These are phyloP conservation scores for Trichoderma reesei DNA, from an alignment of 495 filamentous ascomycete species.

Conservation along the genomic window DNA sequence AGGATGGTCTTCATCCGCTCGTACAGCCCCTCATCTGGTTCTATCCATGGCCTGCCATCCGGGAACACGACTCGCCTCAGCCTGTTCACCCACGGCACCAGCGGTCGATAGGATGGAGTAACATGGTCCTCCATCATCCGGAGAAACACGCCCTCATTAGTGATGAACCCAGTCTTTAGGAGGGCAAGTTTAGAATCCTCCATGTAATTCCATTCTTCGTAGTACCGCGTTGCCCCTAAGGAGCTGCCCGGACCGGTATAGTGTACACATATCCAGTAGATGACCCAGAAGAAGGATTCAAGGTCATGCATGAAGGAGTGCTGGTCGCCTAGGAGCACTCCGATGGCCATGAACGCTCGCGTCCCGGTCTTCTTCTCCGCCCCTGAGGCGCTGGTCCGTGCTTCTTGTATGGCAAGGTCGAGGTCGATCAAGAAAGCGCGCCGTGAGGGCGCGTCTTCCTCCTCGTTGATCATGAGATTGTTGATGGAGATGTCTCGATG, in stretches of 20 bases:
- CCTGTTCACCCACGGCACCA: constrained; percentile 25
- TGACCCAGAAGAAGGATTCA: constrained; percentile 46
- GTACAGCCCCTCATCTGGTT: constrained; percentile 17
- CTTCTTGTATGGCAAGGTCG: constrained; percentile 29
- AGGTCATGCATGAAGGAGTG: constrained; percentile 39
- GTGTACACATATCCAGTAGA: constrained; percentile 41
- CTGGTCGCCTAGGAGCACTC: constrained; percentile 28
- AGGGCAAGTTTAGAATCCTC: constrained; percentile 11
- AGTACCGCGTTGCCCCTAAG: constrained; percentile 16
- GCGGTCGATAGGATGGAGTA: constrained; percentile 25
- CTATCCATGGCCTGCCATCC: constrained; percentile 20
- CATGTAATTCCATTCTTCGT: constrained; percentile 23
- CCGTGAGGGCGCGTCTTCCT: constrained; percentile 22
- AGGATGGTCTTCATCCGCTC: constrained; percentile 18
- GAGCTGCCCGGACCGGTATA: constrained; percentile 20
- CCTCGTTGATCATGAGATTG: constrained; percentile 35
- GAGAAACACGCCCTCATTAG: not conserved
- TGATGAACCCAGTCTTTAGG: no score
- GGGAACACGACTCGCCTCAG: constrained; percentile 26
- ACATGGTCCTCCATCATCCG: constrained; percentile 20
- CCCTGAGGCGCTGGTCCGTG: constrained; percentile 24
- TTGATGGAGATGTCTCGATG: constrained; percentile 31
- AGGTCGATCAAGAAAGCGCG: constrained; percentile 33
- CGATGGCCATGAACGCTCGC: constrained; percentile 38
- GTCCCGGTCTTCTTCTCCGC: constrained; percentile 34